Evolutionary conservation across 805 yeast species (phyloP), one percentile per base, ranked within the genome.

Genomic region (Ogataea pini): DNA sequence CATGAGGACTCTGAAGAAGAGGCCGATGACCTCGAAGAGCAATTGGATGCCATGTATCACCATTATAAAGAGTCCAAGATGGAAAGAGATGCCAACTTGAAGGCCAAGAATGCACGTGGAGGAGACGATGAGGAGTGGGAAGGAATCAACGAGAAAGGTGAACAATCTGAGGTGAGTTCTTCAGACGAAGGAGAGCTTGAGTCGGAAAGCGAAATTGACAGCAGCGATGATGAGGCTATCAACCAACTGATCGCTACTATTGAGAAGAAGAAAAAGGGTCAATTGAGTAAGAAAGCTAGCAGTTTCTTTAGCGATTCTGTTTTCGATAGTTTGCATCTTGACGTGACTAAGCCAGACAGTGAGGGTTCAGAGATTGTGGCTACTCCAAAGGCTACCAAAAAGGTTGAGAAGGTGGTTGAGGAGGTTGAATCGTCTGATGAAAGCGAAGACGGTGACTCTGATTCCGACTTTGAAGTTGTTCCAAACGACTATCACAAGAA

Each of bases 71-170:
- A 80, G 51, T 72, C 80, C 56, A 79, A 74, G 63, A 75, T 86
- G 25, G 90, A 86, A 63, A 77, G 79, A 57, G 85, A 85, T 64
- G 83, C 90, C 8, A 84, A 79, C 42, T 76, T 74, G 58, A 76
- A 79, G 56, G 90, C 92, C 19, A 86, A 82, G 61, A 73, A 75
- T 60, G 82, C 85, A 29, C 78, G 94, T 68, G 91, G 89, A 31
- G 90, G 83, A 56, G 86, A 73, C 45, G 82, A 82, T 57, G 94
- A 85, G 54, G 89, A 81, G 42, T 87, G 94, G 94, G 85, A 83
- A 38, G 94, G 94, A 52, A 82, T 87, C 49, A 64, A 72, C 28
- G 76, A 75, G 34, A 72, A 68, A 12, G 68, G 67, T 20, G 74
- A 67, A n/a, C 55, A 54, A 31, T 49, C 49, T 7, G 62, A 56